phyloP scores from a whole-genome alignment of 768 basidiomycete species.

The Dentipellis fragilis region DNA sequence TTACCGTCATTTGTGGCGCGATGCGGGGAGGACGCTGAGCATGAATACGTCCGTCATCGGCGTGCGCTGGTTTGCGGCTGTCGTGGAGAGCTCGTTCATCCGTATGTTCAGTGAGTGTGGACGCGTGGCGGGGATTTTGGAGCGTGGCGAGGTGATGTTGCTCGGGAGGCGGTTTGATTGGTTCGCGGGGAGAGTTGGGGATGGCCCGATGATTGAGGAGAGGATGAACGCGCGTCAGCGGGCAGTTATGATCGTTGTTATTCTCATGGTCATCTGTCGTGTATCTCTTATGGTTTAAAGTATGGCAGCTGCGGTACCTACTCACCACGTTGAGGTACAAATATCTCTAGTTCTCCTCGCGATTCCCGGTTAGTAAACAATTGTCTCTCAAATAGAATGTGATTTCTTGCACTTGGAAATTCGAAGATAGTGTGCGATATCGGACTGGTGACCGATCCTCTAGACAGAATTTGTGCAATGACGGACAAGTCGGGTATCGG shows the following conservation, averaged over 20 bases:
- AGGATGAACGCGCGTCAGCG: conserved; percentile 29
- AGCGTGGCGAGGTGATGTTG: conserved; percentile 28
- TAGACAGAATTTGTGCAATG: no score
- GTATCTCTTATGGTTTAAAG: neutral
- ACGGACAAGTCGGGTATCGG: no score
- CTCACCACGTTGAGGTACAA: no score
- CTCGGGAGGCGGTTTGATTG: conserved; percentile 44
- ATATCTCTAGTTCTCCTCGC: no score
- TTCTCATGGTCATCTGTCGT: neutral
- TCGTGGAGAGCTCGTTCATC: conserved; percentile 40
- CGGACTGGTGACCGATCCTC: no score
- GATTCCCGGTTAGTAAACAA: no score
- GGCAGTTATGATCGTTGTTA: conserved; percentile 10
- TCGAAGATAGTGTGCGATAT: no score
- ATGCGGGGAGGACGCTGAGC: conserved; percentile 23
- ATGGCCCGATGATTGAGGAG: conserved; percentile 35
- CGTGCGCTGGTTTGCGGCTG: conserved; percentile 29
- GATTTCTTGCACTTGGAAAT: no score
- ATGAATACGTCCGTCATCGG: conserved; percentile 28
- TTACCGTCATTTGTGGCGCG: conserved; percentile 35
- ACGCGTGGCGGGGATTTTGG: conserved; percentile 32
- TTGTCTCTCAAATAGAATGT: no score
- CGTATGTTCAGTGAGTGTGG: conserved; percentile 43
- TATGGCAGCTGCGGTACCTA: no score
- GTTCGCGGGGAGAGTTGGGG: conserved; percentile 34